A percentile compares a stretch with the other conserved stretches of the same genome.
Conservation (phyloP, 2,329 filamentous ascomycete genomes). For the Trichoderma hamatum region DNA sequence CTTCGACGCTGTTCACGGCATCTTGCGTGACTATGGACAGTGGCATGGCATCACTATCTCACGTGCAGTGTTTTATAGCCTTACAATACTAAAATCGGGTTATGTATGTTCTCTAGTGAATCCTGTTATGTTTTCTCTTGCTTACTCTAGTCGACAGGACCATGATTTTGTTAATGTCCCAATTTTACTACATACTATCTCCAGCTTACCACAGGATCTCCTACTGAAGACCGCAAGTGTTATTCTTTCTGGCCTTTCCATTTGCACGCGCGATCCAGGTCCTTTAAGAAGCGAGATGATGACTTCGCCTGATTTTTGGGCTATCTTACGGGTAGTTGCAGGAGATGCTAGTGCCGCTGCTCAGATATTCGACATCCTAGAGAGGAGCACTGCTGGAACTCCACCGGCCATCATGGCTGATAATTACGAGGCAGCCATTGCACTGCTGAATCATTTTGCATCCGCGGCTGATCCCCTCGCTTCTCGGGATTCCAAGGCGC, state of each 20-base stretch:
- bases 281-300: slow-evolving; percentile 89
- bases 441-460: slow-evolving; percentile 86
- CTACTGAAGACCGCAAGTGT: slow-evolving; percentile 75
- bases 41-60: slow-evolving; percentile 84
- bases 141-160: slow-evolving; percentile 57
- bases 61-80: slow-evolving; percentile 81
- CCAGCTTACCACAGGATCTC: slow-evolving; percentile 77
- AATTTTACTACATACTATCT: slow-evolving; percentile 88
- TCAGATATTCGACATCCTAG: slow-evolving; percentile 84
- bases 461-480: slow-evolving; percentile 62
- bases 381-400: slow-evolving; percentile 72
- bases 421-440: slow-evolving; percentile 89
- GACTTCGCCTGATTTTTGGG: slow-evolving; percentile 97
- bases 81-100: slow-evolving; percentile 78
- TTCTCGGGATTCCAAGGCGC: slow-evolving; percentile 11
- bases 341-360: slow-evolving; percentile 70
- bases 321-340: slow-evolving; percentile 77
- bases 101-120: slow-evolving; percentile 64
- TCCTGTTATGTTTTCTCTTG: not conserved
- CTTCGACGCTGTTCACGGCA: slow-evolving; percentile 75
- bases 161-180: slow-evolving; percentile 90
- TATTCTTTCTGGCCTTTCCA: slow-evolving; percentile 75
- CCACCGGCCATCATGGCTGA: slow-evolving; percentile 87
- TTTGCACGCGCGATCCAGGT: slow-evolving; percentile 77
- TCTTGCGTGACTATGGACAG: slow-evolving; percentile 77